phyloP scores from a whole-genome alignment of 2,329 filamentous ascomycete genomes.

The Sordariomycetes sp. region DNA sequence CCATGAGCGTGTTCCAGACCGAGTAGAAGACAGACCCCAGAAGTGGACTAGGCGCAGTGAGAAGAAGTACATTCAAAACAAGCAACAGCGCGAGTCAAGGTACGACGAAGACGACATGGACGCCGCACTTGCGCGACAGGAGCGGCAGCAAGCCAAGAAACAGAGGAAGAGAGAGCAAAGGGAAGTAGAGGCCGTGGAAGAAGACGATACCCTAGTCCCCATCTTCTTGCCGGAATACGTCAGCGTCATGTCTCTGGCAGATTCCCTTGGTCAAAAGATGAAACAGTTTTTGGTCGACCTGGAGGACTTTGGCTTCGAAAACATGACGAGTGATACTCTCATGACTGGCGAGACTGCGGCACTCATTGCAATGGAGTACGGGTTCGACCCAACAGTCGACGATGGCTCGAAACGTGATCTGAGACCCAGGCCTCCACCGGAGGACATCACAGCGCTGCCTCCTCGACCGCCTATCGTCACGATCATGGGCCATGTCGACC shows the following conservation, averaged over 20 bases:
- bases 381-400: conserved; percentile 76
- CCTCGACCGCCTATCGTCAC: conserved; percentile 85
- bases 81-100: conserved; percentile 8
- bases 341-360: conserved; percentile 86
- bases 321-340: conserved; percentile 72
- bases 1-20: no score
- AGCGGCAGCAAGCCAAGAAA: conserved; percentile 29
- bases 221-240: conserved; percentile 88
- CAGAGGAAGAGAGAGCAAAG: conserved; percentile 30
- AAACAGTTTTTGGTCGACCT: conserved; percentile 67
- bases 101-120: conserved; percentile 29
- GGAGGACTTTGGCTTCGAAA: conserved; percentile 81
- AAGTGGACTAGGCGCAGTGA: no score
- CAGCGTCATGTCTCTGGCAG: conserved; percentile 73
- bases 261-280: conserved; percentile 61
- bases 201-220: conserved; percentile 40
- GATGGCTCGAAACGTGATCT: conserved; percentile 60
- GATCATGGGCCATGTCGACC: conserved; percentile 98
- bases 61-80: no score
- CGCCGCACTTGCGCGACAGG: conserved; percentile 21
- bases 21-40: no score
- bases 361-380: conserved; percentile 85
- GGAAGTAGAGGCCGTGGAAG: conserved; percentile 31
- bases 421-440: conserved; percentile 55
- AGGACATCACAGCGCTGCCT: conserved; percentile 61